Conservation (phyloP, 192 early-diverging fungal genomes). For the Coemansia sp. region DNA sequence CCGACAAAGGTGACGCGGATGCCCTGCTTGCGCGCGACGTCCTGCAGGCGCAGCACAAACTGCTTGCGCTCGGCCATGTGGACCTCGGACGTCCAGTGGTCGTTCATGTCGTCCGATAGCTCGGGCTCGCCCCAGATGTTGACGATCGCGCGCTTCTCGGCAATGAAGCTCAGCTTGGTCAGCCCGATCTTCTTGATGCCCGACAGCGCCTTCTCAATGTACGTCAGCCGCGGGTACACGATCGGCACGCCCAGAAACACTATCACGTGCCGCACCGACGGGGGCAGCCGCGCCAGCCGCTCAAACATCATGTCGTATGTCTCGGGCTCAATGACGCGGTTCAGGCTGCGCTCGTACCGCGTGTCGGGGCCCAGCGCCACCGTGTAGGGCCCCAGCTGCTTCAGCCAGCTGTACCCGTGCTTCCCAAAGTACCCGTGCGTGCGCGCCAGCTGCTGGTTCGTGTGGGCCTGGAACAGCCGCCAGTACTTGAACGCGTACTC, state of each 20-base stretch:
- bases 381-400: constrained; percentile 65
- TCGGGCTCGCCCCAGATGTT: constrained; percentile 80
- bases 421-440: constrained; percentile 58
- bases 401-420: constrained; percentile 60
- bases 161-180: constrained; percentile 55
- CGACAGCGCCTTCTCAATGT: constrained; percentile 66
- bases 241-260: constrained; percentile 73
- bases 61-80: constrained; percentile 69
- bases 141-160: constrained; percentile 57
- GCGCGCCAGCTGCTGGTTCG: constrained; percentile 56
- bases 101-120: constrained; percentile 82
- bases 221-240: constrained; percentile 69
- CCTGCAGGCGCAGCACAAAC: constrained; percentile 65
- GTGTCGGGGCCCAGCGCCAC: constrained; percentile 69
- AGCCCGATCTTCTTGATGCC: constrained; percentile 56
- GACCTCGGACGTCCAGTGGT: constrained; percentile 68
- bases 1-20: constrained; percentile 77
- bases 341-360: constrained; percentile 67
- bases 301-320: constrained; percentile 64
- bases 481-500: constrained; percentile 72
- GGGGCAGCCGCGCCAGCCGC: constrained; percentile 45
- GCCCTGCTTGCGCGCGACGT: constrained; percentile 55
- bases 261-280: constrained; percentile 62
- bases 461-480: constrained; percentile 83
- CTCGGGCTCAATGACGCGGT: constrained; percentile 58